Percentiles rank a stretch among this genome's conserved stretches.
phyloP scores from a whole-genome alignment of 2,329 filamentous ascomycete genomes.

The Purpureocillium lavendulum region DNA sequence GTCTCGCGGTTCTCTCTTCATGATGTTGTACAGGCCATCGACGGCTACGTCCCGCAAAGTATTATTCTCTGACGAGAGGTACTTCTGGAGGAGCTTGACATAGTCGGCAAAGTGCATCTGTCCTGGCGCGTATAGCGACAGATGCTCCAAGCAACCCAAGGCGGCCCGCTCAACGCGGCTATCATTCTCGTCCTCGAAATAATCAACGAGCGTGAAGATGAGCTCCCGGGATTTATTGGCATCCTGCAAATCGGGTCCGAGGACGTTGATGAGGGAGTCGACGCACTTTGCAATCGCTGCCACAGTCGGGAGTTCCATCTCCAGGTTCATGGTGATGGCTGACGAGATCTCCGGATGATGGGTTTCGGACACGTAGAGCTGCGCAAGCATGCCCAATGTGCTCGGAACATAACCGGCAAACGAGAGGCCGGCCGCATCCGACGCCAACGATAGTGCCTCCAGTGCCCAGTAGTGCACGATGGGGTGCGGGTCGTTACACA shows the following conservation, averaged over 20 bases:
- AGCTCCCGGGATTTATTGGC: conserved; percentile 85
- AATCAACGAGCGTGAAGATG: conserved; percentile 75
- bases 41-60: conserved; percentile 73
- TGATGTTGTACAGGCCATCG: conserved; percentile 84
- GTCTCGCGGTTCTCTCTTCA: conserved; percentile 83
- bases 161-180: conserved; percentile 65
- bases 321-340: conserved; percentile 79
- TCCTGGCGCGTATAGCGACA: conserved; percentile 84
- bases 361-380: conserved; percentile 84
- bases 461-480: conserved; percentile 95
- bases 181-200: conserved; percentile 72
- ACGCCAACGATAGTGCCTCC: conserved; percentile 76
- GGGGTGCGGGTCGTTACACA: conserved; percentile 91
- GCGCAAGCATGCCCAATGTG: conserved; percentile 86
- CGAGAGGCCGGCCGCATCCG: conserved; percentile 85
- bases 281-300: conserved; percentile 81
- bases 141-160: conserved; percentile 77
- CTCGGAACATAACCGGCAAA: conserved; percentile 88
- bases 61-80: conserved; percentile 60
- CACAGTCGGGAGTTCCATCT: conserved; percentile 74
- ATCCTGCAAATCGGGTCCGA: conserved; percentile 92
- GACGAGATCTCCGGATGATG: conserved; percentile 80
- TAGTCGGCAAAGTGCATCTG: conserved; percentile 80
- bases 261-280: conserved; percentile 92
- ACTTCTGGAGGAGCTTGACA: conserved; percentile 70